Conservation (phyloP, 768 basidiomycete genomes). For the Boletales sp. region DNA sequence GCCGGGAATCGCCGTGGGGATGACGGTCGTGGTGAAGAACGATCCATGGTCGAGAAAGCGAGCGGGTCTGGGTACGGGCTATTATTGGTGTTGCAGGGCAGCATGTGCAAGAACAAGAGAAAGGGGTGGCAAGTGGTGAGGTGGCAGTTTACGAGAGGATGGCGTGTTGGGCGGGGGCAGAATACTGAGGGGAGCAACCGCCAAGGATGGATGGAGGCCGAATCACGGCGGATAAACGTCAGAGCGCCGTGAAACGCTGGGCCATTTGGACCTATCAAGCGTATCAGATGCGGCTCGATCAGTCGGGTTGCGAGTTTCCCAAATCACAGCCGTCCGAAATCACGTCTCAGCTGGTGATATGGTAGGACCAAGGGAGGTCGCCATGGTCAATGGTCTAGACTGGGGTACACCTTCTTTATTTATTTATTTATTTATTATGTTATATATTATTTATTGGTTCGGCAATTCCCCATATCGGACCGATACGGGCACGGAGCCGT, state of each 20-base stretch:
- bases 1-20: slow-evolving; percentile 16
- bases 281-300: slow-evolving; percentile 21
- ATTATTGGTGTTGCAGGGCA: no score
- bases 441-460: no score
- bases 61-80: no score
- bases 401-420: slow-evolving; percentile 16
- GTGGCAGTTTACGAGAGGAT: background rate
- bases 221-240: slow-evolving; percentile 15
- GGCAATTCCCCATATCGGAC: slow-evolving; percentile 14
- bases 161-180: background rate
- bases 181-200: background rate
- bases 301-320: no score
- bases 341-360: no score
- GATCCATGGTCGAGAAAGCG: no score
- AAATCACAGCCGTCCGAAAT: no score
- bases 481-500: slow-evolving; percentile 24
- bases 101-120: no score
- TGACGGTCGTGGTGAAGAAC: no score
- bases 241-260: slow-evolving; percentile 22
- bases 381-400: slow-evolving; percentile 8
- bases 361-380: no score
- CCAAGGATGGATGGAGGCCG: no score
- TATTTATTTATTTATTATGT: slow-evolving; percentile 2
- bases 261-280: slow-evolving; percentile 21
- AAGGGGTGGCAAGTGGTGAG: no score